Evolutionary conservation across 768 basidiomycete species (phyloP), one percentile per base, ranked within the genome.

Genomic region (Serpula lacrymans): DNA sequence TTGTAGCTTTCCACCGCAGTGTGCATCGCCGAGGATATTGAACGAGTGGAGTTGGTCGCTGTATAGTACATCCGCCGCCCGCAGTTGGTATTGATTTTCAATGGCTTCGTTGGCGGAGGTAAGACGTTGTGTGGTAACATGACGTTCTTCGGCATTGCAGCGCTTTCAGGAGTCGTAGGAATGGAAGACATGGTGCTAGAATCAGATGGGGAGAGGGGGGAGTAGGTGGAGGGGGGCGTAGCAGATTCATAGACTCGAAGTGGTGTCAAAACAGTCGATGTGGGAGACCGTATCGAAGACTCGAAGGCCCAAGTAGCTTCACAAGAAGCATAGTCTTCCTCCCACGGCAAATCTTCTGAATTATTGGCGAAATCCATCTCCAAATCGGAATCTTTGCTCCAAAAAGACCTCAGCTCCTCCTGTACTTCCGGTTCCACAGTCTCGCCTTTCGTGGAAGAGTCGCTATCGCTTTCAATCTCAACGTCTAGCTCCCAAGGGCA

Each of bases 401-500:
- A 82, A 49, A 57, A 68, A 6, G 82, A 82, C 43, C 69, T 66
- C 43, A 66, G 68, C 27, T 64, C 65, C 26, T 65, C 64, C 27
- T 58, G 55, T 16, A 64, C 58, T 21, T 62, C 59, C 29, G 64
- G 60, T 17, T 65, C 68, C 17, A 60, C 64, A 23, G 68, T 57
- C 39, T 67, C 63, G 7, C 57, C 70, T 39, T 72, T 70, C 37
- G 70, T 70, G 12, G 74, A 77, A 6, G 78, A 74, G 46, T 81
- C 72, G 46, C 72, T 77, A 57, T 82, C 80, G 50, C 80, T 78
- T 39, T 84, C 71, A 40, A 69, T 63, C 43, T 71, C 78, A 68
- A 82, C 75, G 36, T 81, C 82, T 12, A 78, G 74, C 60, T 89
- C 86, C 84, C 85, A 88, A 5, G 80, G 70, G 48, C 84, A 85